A percentile compares a stretch with the other conserved stretches of the same genome.
phyloP scores from a whole-genome alignment of 2,329 filamentous ascomycete genomes.

The Colletotrichum sp. region DNA sequence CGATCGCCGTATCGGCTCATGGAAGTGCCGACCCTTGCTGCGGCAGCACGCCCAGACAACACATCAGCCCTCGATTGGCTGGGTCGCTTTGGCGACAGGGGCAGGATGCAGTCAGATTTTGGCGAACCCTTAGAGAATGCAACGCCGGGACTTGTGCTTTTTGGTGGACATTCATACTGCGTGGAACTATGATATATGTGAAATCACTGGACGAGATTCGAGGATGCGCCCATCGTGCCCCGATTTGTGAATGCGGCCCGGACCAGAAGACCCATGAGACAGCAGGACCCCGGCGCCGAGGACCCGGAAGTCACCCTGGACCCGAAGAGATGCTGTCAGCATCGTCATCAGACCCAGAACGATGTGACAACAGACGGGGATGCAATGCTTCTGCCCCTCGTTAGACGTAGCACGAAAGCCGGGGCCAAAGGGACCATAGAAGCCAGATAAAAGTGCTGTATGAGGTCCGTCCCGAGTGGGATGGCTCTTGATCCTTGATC shows the following conservation, averaged over 20 bases:
- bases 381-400: neutral
- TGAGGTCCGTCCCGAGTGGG: neutral
- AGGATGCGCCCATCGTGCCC: neutral
- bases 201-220: neutral
- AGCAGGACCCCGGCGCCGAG: neutral
- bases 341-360: neutral
- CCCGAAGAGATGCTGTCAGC: neutral
- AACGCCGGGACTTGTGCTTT: neutral
- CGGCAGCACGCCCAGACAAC: neutral
- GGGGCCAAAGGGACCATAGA: neutral
- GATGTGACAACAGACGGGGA: neutral
- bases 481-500: neutral
- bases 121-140: neutral
- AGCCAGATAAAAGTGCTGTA: neutral
- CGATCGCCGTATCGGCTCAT: neutral
- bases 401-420: neutral
- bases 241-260: neutral
- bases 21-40: neutral
- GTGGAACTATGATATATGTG: neutral
- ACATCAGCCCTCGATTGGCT: neutral
- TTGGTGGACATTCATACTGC: neutral
- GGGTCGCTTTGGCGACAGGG: neutral
- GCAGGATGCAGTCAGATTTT: neutral
- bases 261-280: neutral
- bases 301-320: neutral